Evolutionary conservation across 2,329 filamentous ascomycete species (phyloP).

Genomic region (Cytospora mali): DNA sequence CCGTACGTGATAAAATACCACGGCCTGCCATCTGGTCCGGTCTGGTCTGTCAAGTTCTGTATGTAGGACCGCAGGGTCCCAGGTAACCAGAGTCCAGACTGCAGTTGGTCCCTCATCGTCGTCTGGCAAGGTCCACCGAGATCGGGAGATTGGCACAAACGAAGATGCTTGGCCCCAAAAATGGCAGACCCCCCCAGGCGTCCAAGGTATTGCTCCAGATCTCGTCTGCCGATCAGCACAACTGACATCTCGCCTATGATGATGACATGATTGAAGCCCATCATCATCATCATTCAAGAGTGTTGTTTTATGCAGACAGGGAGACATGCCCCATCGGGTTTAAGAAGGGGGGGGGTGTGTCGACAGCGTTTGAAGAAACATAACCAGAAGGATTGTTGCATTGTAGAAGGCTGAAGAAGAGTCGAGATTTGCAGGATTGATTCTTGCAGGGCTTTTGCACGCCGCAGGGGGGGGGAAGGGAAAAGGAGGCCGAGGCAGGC

Average conservation of each 20-base stretch:
- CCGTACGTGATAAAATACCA: not conserved
- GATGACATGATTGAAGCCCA: not conserved
- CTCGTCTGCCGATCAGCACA: slow-evolving; percentile 16
- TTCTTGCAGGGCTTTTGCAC: slow-evolving; percentile 1
- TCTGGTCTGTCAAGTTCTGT: slow-evolving; percentile 3
- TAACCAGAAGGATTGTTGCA: slow-evolving; percentile 11
- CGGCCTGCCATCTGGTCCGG: slow-evolving; percentile 12
- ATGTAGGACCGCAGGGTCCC: not conserved
- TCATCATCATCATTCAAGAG: too few species aligned
- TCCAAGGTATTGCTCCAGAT: too few species aligned
- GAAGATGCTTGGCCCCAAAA: slow-evolving; percentile 20
- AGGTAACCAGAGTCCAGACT: not conserved
- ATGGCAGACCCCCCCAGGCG: too few species aligned
- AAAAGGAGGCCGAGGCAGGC: slow-evolving; percentile 20
- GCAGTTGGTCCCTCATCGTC: not conserved
- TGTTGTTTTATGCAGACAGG: not conserved
- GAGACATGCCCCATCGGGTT: not conserved
- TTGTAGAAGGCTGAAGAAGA: slow-evolving; percentile 3
- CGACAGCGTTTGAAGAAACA: not conserved
- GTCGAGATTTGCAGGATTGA: slow-evolving; percentile 20
- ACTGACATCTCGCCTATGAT: slow-evolving; percentile 7
- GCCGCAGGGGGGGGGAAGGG: not conserved
- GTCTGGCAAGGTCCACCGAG: slow-evolving; percentile 1
- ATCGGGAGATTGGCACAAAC: slow-evolving; percentile 24
- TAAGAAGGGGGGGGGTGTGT: not conserved